Evolutionary conservation across 192 early-diverging fungal genomes (phyloP), one percentile per base, ranked within the genome.

Genomic region (Coemansia biformis): DNA sequence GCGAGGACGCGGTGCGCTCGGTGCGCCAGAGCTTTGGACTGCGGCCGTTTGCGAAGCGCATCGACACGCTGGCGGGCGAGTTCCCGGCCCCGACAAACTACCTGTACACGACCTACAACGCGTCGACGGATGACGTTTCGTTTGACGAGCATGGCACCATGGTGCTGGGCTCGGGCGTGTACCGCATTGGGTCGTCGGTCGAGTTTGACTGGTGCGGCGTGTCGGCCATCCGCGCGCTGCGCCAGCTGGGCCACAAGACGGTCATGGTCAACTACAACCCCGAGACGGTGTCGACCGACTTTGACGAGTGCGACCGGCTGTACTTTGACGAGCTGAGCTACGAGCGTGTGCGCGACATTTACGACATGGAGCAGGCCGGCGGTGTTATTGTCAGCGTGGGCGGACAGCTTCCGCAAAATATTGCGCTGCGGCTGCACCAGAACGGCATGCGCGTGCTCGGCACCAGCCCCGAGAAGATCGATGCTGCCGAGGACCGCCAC

Each of bases 241-340:
- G 89, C 23, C 59, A 80, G 26, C 55, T 88, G 22, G 88, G 89
- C 42, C 78, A 81, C 55, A 83, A 83, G 59, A 98, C 94, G 1
- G 77, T 98, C 14, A 96, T 95, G 92, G 84, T 98, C 53, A 98
- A 98, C 75, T 98, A 98, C 81, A 98, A 98, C 67, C 94, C 94
- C 12, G 94, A 98, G 67, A 98, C 94, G 1, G 94, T 98, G 18
- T 95, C 92, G 13, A 95, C 94, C 18, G 94, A 98, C 66, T 98
- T 92, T 62, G 94, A 95, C 75, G 94, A 98, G 75, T 91, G 88
- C 66, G 92, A 98, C 48, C 85, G 94, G 32, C 80, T 98, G n/a
- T 98, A 98, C 82, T 98, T 95, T 79, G 95, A 98, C 70, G 89
- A 95, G 61, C 77, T 98, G 37, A 82, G 78, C 38, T 82, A 92